A percentile compares a stretch with the other conserved stretches of the same genome.
Evolutionary conservation across 805 yeast species (phyloP).

Genomic region (Kregervanrija pseudodelftensis): DNA sequence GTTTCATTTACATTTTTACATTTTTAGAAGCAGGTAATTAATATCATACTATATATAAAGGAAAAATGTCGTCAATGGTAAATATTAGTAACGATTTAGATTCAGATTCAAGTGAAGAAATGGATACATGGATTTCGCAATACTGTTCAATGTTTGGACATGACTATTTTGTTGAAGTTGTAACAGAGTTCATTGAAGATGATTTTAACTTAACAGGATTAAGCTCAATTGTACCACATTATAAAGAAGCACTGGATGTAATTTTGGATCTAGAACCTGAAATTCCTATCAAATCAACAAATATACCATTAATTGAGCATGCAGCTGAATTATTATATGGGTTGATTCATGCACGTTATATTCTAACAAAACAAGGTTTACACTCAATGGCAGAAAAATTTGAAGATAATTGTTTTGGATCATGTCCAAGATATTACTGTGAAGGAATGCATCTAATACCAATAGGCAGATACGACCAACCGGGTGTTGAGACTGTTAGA

Average conservation of each 20-base stretch:
- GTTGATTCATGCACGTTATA: slow-evolving; percentile 86
- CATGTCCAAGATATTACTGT: slow-evolving; percentile 85
- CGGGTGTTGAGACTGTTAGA: slow-evolving; percentile 88
- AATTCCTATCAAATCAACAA: slow-evolving; percentile 50
- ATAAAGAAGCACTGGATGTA: slow-evolving; percentile 85
- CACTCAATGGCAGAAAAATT: slow-evolving; percentile 91
- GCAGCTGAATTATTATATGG: slow-evolving; percentile 92
- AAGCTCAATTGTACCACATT: slow-evolving; percentile 77
- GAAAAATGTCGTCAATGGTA: too few relatives aligned
- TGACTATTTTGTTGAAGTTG: slow-evolving; percentile 87
- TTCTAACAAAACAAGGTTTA: slow-evolving; percentile 82
- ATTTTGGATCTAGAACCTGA: slow-evolving; percentile 79
- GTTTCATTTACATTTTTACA: too few relatives aligned
- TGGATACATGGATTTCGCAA: slow-evolving; percentile 76
- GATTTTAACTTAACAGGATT: slow-evolving; percentile 94
- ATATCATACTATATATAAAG: too few relatives aligned
- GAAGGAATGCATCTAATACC: slow-evolving; percentile 88
- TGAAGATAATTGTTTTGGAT: slow-evolving; percentile 82
- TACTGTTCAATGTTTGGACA: slow-evolving; percentile 76
- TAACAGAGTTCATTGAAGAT: slow-evolving; percentile 90
- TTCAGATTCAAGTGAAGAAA: slow-evolving; percentile 37
- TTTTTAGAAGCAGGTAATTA: too few relatives aligned
- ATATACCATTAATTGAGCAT: slow-evolving; percentile 72
- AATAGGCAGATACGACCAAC: slow-evolving; percentile 82
- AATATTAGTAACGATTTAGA: slow-evolving; percentile 16